Conservation (phyloP, 371 early-diverging fungal genomes). For the Phascolomyces articulosus region DNA sequence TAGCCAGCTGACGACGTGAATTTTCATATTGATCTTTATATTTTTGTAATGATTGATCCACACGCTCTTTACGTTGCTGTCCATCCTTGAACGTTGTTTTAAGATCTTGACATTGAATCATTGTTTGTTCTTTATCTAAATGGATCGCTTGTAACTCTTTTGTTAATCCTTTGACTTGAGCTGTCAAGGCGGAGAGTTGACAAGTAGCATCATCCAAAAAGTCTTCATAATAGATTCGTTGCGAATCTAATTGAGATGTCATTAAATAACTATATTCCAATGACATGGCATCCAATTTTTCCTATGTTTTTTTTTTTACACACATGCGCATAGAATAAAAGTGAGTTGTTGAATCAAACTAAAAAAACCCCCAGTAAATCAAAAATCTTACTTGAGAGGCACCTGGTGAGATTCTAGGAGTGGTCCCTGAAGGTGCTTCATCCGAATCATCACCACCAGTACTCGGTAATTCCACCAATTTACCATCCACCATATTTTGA, state of each 20-base stretch:
- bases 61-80: not conserved
- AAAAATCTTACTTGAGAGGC: conserved; percentile 5
- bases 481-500: conserved; percentile 88
- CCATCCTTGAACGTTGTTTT: not conserved
- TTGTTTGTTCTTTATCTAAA: conserved; percentile 11
- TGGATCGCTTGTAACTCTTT: conserved; percentile 17
- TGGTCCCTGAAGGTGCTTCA: conserved; percentile 5
- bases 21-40: not conserved
- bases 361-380: too few species aligned
- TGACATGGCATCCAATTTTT: conserved; percentile 75
- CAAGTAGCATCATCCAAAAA: conserved; percentile 59
- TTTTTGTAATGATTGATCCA: not conserved
- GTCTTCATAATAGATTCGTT: conserved; percentile 82
- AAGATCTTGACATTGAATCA: not conserved
- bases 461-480: conserved; percentile 87
- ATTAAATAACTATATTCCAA: conserved; percentile 80
- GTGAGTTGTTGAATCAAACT: too few species aligned
- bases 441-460: too few species aligned
- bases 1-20: not conserved
- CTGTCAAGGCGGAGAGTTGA: conserved; percentile 42
- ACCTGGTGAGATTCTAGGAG: not conserved
- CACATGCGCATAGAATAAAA: too few species aligned
- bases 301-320: conserved; percentile 30
- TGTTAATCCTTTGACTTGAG: conserved; percentile 12
- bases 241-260: conserved; percentile 84